Evolutionary conservation across 345 rosid species (phyloP).

Genomic region (Eucalyptus pauciflora): DNA sequence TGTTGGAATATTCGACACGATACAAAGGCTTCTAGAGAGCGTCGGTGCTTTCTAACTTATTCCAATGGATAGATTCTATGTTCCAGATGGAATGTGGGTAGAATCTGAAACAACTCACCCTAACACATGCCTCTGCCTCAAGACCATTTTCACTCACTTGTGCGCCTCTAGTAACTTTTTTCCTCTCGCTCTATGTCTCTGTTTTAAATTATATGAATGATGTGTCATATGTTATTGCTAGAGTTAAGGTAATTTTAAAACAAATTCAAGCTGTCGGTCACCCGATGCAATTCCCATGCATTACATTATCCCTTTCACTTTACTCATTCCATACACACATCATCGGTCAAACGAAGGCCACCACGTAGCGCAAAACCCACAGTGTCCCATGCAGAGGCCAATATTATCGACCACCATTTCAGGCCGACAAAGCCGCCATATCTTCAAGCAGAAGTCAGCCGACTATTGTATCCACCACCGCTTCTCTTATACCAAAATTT

Average conservation of each 20-base stretch:
- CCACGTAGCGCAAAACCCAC: no score
- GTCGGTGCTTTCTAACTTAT: fast-evolving
- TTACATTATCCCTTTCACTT: not conserved
- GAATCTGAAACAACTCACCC: fast-evolving
- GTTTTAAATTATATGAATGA: not conserved
- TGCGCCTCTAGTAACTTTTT: no score
- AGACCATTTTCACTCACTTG: no score
- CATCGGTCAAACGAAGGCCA: not conserved
- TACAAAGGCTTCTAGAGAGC: fast-evolving
- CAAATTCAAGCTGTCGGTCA: not conserved
- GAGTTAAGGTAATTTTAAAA: not conserved
- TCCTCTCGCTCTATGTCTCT: not conserved
- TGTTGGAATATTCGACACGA: fast-evolving
- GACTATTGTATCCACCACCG: not conserved
- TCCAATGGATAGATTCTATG: fast-evolving
- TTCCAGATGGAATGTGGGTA: fast-evolving
- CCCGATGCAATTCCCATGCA: not conserved
- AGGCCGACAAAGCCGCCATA: not conserved
- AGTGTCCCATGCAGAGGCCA: no score
- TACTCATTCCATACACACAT: not conserved
- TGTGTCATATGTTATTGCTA: not conserved
- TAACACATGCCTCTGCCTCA: no score
- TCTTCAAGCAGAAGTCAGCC: not conserved
- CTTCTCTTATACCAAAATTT: not conserved
- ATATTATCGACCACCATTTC: not conserved